Base-by-base conservation (phyloP, 148 eudicot species). In the Mesembryanthemum crystallinum region DNA sequence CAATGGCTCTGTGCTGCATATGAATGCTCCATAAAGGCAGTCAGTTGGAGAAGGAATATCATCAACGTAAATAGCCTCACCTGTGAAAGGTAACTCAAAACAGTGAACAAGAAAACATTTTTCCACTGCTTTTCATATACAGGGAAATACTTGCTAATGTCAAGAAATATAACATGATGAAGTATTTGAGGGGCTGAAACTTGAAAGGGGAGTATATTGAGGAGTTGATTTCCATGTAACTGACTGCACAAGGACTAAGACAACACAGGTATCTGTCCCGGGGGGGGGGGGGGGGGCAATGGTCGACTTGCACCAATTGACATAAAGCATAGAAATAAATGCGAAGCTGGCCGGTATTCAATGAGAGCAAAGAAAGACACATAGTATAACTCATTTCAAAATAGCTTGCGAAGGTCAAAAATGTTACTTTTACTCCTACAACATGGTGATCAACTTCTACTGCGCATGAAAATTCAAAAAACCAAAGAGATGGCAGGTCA, bases 11-110 rank as follows among this genome's bases (percentile, higher is more conserved):
- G 88, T 95, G 91, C 99, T 95, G 72, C 78, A 89, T 71, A 95
- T 74, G 77, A 92, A 92, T 77, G 99, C 96, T 81, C 97, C 99
- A 81, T 95, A 75, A 67, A 95, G 89, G 76, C 99, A 92, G 77
- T 85, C 82, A 70, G 81, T 57, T 28, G 99, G 97, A 15, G 99
- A 92, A 80, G 99, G 99, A 82, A 92, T 92, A 83, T 95, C 99
- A 70, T 92, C 97, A 59, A 95, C 94, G 76, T 77, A 95, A 30
- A 92, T 83, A 37, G 96, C 94, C 89, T 95, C 99, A 76, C 99
- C 99, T 95, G 83, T 55, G 76, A 47, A 69, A 65, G 52, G 11
- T 61, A 49, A 47, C 47, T 47, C 49, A 47, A 57, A 54, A 65
- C 35, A 67, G 35, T 29, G 21, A 61, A 29, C 12, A 37, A 42